Base-by-base conservation (phyloP, 2,329 filamentous ascomycete genomes). In the Apiospora phragmitis region DNA sequence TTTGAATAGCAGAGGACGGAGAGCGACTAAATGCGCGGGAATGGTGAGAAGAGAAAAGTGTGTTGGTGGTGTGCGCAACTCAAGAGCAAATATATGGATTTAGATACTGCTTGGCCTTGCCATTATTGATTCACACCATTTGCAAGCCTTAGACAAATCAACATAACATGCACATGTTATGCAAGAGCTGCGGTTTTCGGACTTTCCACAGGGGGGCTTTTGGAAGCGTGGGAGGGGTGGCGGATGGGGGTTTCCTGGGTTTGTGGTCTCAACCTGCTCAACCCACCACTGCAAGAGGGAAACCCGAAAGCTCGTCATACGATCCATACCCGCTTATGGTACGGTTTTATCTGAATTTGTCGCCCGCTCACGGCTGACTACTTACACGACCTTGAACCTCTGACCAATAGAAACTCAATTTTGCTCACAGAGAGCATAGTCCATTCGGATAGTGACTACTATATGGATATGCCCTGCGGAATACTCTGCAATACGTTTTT, bases 271-370 rank as follows among this genome's bases (percentile, higher is more conserved):
- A 62, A n/a, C 55, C 55, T 32, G 38, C 55, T 11, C 55, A 62
- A n/a, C 55, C 55, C 55, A 62, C 55, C 55, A 38, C 55, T n/a
- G 55, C 55, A 16, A 62, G 18, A 62, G 55, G 55, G 18, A n/a
- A 62, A 38, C 32, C 55, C 55, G 55, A 62, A 38, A 38, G 55
- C 55, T 62, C 55, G 32, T 62, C 55, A 62, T 62, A 62, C 55
- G 55, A 62, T 62, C 38, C 18, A n/a, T 59, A 59, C 35, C 51
- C 29, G 51, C 51, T 59, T 59, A 59, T 59, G 51, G 51, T 35
- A 35, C 51, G 51, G 51, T 59, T 59, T 59, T 59, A 29, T 16
- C 51, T 35, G 29, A 59, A 59, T 59, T 62, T 62, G 29, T 62
- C 55, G 29, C 29, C 55, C 55, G 55, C 55, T 38, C 32, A 38